These are phyloP conservation scores for Trapa incisa DNA, from an alignment of 345 rosid genomes.

Conservation along the genomic window DNA sequence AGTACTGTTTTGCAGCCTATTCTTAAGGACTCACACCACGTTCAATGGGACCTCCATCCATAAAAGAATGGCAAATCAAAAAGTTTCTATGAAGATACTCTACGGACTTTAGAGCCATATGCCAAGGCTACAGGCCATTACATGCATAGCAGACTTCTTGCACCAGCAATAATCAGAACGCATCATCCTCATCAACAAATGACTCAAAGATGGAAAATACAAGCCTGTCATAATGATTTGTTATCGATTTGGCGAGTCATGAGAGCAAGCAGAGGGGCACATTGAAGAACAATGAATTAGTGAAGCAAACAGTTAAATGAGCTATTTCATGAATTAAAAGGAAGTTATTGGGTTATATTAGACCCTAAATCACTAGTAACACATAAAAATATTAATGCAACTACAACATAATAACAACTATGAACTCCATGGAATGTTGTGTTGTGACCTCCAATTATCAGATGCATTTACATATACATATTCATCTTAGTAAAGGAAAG, in stretches of 20 bases:
- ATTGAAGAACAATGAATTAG: not conserved
- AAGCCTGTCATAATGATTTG: slow-evolving; percentile 29
- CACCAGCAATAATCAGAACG: not conserved
- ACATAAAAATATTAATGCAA: no score
- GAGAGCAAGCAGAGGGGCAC: not conserved
- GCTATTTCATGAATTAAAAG: not conserved
- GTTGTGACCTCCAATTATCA: not conserved
- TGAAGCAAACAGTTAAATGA: not conserved
- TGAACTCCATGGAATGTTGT: not conserved
- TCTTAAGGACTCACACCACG: not conserved
- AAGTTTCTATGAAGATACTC: not conserved
- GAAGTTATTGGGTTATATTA: not conserved
- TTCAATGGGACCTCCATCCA: slow-evolving; percentile 1
- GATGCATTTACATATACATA: not conserved
- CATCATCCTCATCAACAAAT: slow-evolving; percentile 18
- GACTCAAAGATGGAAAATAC: not conserved
- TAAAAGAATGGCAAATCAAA: not conserved
- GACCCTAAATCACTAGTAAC: not conserved
- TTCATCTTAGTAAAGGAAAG: not conserved
- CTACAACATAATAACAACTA: not conserved
- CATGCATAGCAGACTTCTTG: not conserved
- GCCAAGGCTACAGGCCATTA: not conserved
- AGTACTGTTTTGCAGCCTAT: not conserved
- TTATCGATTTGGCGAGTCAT: not conserved
- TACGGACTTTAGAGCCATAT: not conserved